A percentile compares a stretch with the other conserved stretches of the same genome.
Conservation (phyloP, 1,284 basidiomycete species). For the Ceratobasidium sp. region DNA sequence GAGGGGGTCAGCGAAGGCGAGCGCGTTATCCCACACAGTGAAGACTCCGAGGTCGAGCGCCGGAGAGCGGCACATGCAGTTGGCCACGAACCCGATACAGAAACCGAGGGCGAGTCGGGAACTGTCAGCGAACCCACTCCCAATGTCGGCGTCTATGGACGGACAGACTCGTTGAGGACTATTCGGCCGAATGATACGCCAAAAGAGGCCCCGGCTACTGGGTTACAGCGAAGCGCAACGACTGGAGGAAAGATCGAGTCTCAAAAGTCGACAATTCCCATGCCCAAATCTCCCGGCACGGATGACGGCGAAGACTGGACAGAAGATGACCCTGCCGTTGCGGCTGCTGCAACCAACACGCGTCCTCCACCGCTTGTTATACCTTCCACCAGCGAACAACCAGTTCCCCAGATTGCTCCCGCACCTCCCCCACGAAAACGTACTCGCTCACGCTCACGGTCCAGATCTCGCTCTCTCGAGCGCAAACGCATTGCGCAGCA, state of each 20-base stretch:
- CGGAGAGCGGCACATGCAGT: conserved; percentile 26
- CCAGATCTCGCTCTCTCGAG: conserved; percentile 33
- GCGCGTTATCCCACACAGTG: conserved; percentile 27
- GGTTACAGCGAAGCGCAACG: conserved; percentile 28
- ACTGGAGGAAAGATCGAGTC: conserved; percentile 34
- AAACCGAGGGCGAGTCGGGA: conserved; percentile 36
- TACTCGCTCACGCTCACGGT: conserved; percentile 23
- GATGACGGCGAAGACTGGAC: conserved; percentile 17
- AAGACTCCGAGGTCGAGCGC: conserved; percentile 23
- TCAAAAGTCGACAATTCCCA: conserved; percentile 1
- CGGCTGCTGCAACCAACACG: background rate
- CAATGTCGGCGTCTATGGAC: conserved; percentile 6
- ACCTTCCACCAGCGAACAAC: background rate
- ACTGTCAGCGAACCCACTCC: conserved; percentile 30
- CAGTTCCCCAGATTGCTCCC: background rate
- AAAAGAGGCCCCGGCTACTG: background rate
- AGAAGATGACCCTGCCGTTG: background rate
- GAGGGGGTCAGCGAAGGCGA: conserved; percentile 56
- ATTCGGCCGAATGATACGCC: conserved; percentile 7
- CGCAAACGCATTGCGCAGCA: conserved; percentile 28
- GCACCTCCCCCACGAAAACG: conserved; percentile 29
- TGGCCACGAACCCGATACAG: conserved; percentile 29
- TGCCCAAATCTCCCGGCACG: conserved; percentile 5
- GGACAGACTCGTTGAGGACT: conserved; percentile 28
- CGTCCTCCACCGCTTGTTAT: background rate